These are phyloP conservation scores for Penicillium longicatenatum DNA, from an alignment of 495 filamentous ascomycete species.

Conservation along the genomic window DNA sequence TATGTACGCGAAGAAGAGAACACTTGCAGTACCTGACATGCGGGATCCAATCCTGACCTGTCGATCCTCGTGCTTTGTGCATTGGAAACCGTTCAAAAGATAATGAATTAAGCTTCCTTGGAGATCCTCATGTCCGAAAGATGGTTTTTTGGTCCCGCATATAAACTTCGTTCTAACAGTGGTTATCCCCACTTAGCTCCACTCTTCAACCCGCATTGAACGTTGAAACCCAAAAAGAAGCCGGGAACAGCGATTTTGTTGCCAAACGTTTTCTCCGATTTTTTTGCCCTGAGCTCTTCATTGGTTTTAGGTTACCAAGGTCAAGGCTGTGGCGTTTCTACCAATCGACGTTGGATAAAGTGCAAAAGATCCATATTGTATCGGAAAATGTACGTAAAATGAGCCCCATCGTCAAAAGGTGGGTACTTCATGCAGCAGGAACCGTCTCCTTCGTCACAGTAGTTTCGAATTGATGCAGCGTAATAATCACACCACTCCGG, in stretches of 20 bases:
- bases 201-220: not conserved
- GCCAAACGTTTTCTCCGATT: not conserved
- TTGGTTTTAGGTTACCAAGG: not conserved
- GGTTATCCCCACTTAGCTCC: not conserved
- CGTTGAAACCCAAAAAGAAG: not conserved
- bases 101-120: not conserved
- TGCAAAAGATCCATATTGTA: conserved; percentile 23
- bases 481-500: conserved; percentile 24
- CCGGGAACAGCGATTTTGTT: not conserved
- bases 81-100: not conserved
- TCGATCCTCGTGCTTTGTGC: not conserved
- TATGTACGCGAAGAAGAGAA: not conserved
- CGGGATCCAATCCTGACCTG: not conserved
- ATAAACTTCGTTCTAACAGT: not conserved
- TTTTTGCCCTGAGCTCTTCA: not conserved
- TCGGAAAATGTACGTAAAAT: conserved; percentile 20
- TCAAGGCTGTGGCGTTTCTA: not conserved
- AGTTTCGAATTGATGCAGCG: conserved; percentile 19
- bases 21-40: not conserved
- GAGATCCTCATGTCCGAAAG: not conserved
- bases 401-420: conserved; percentile 6
- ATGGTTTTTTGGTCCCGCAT: not conserved
- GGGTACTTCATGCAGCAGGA: conserved; percentile 23
- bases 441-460: conserved; percentile 28
- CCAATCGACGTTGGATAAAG: conserved; percentile 17